Conservation (phyloP, 176 grass and related monocot species). For the Eleusine coracana region DNA sequence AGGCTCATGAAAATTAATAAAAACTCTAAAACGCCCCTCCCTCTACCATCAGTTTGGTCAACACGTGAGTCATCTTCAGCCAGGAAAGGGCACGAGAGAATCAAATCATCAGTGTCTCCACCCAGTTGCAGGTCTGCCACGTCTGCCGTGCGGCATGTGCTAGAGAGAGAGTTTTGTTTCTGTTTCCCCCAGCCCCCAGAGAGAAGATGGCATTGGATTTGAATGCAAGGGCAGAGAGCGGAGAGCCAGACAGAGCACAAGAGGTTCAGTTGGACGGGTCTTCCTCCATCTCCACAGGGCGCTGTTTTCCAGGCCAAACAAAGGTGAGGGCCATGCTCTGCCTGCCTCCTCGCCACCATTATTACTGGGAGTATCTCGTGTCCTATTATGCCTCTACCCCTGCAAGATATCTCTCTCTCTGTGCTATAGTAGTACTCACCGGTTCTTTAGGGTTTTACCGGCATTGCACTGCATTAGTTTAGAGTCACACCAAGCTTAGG, state of each 20-base stretch:
- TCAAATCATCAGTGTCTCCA: slow-evolving; percentile 40
- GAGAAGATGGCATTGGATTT: slow-evolving; percentile 44
- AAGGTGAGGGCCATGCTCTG: slow-evolving; percentile 34
- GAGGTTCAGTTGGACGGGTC: slow-evolving; percentile 59
- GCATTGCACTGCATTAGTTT: slow-evolving; percentile 25
- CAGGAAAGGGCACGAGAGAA: slow-evolving; percentile 39
- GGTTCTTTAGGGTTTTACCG: slow-evolving; percentile 35
- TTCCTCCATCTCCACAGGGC: neutral
- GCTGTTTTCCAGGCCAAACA: slow-evolving; percentile 32
- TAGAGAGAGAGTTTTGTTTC: slow-evolving; percentile 13
- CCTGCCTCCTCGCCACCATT: slow-evolving; percentile 25
- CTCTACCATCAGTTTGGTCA: slow-evolving; percentile 41
- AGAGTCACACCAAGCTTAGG: slow-evolving; percentile 40
- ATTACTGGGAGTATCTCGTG: slow-evolving; percentile 49
- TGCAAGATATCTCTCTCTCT: slow-evolving; percentile 14
- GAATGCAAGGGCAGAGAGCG: slow-evolving; percentile 39
- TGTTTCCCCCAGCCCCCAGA: neutral
- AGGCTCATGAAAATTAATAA: too few species aligned
- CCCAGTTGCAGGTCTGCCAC: slow-evolving; percentile 29
- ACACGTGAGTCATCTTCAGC: slow-evolving; percentile 45
- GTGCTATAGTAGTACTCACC: neutral
- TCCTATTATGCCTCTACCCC: slow-evolving; percentile 53
- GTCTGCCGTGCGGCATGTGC: slow-evolving; percentile 40
- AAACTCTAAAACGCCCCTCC: neutral
- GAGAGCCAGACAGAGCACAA: neutral